Evolutionary conservation across 192 early-diverging fungal species (phyloP), one percentile per base, ranked within the genome.

Genomic region (Coemansia sp.): DNA sequence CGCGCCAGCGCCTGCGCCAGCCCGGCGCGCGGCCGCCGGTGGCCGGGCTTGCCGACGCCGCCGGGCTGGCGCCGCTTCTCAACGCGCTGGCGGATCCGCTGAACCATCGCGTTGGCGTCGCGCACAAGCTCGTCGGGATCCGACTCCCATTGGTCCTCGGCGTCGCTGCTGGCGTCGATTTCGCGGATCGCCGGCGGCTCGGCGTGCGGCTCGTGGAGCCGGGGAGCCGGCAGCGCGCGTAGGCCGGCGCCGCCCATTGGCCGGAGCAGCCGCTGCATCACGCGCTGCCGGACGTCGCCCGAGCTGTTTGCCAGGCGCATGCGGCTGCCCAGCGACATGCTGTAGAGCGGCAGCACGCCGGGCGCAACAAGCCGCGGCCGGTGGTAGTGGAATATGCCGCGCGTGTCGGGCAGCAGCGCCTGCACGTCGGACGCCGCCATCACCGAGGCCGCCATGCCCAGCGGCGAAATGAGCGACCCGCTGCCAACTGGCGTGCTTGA

Each of bases 301-400:
- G n/a, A n/a, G n/a, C n/a, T 12, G 32, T 34, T 34, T 8, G 5
- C 32, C 32, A 34, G 32, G 42, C n/a, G 5, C 15, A 28, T 32
- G 47, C 15, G 25, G 15, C 26, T 21, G 34, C n/a, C n/a, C n/a
- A n/a, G 5, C 40, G 44, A 5, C 25, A 4, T 15, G 44, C n/a
- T 17, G 44, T 26, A 15, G 14, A 12, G 10, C 7, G 44, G 25
- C 14, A 25, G n/a, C n/a, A n/a, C n/a, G n/a, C n/a, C n/a, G n/a
- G n/a, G n/a, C n/a, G n/a, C 21, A 5, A 32, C 12, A 14, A 23
- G n/a, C 8, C 31, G 38, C 10, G 71, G 64, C 17, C 64, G 60
- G 27, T 74, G 70, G 41, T 67, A 74, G 48, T 74, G 70, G 42
- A 43, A 59, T 36, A 67, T 62, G 1, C 64, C 64, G 7, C 52